Base-by-base conservation (phyloP, 305 asterid genomes). In the Caryopteris hybrid region DNA sequence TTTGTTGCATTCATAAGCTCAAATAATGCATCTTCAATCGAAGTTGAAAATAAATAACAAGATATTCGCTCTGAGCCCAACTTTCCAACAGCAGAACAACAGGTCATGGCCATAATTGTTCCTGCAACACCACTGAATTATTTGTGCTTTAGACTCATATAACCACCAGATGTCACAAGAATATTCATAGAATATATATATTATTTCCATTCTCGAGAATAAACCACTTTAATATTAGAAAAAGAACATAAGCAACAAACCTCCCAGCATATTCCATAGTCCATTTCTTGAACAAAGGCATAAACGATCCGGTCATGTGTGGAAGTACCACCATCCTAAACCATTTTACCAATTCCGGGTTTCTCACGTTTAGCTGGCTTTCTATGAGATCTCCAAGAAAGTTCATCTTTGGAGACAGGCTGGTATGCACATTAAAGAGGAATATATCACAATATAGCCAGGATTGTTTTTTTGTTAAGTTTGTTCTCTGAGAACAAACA, bases 101-200 rank as follows among this genome's bases (percentile, higher is more conserved):
- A 86, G 58, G 85, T 83, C 47, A 86, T 81, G 17, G 89, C 96
- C 83, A 83, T 78, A 58, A 86, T 67, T 22, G 75, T 75, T 64
- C 96, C 96, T 84, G 96, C 96, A 81, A 88, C 87, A 77, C 96
- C 96, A 80, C 93, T 88, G 91, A 68, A 72, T 71, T 69, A 10
- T 60, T 64, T 61, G 61, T 67, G 69, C 48, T 61, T 66, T 66
- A 80, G 78, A 73, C 63, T 70, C 14, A 14, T 3, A 1, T 31
- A 31, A 31, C 36, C 6, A 4, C 6, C 6, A 5, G 0, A 31
- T 31, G n/a, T n/a, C n/a, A n/a, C n/a, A n/a, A n/a, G n/a, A n/a
- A n/a, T n/a, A n/a, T n/a, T n/a, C n/a, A n/a, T n/a, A n/a, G n/a
- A n/a, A n/a, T n/a, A n/a, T n/a, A n/a, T n/a, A n/a, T n/a, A n/a